phyloP scores from a whole-genome alignment of 352 stramenopile species.

The Phytophthora uliginosa region DNA sequence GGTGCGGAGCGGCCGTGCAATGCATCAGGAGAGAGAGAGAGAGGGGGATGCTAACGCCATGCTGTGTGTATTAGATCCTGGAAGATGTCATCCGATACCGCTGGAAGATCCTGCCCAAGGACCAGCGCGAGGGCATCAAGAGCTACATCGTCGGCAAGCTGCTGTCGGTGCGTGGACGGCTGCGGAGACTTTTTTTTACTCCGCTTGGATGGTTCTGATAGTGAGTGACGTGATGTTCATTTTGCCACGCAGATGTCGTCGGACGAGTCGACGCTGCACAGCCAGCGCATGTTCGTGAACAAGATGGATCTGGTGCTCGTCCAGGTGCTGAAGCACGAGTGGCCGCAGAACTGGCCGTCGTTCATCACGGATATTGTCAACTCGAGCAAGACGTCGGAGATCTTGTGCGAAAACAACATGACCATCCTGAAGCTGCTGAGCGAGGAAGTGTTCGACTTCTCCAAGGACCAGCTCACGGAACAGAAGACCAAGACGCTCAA shows the following conservation, averaged over 20 bases:
- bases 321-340: constrained; percentile 99
- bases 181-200: not conserved
- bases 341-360: constrained; percentile 99
- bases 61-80: constrained; percentile 87
- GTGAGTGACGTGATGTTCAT: not conserved
- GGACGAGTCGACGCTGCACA: constrained; percentile 89
- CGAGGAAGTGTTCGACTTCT: constrained; percentile 99
- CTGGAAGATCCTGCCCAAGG: constrained; percentile 97
- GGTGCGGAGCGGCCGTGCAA: constrained; percentile 32
- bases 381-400: constrained; percentile 96
- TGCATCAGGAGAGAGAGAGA: not conserved
- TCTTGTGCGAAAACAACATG: constrained; percentile 99
- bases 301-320: constrained; percentile 98
- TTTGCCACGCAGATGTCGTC: constrained; percentile 79
- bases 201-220: not conserved
- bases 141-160: constrained; percentile 99
- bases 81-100: constrained; percentile 98
- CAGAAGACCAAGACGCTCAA: constrained; percentile 99
- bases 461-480: constrained; percentile 98
- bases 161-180: constrained; percentile 75
- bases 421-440: constrained; percentile 99
- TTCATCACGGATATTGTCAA: constrained; percentile 98
- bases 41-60: not conserved
- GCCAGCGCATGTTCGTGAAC: constrained; percentile 95
- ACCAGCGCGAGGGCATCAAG: constrained; percentile 99